Base-by-base conservation (phyloP, 2,329 filamentous ascomycete species). In the Fusarium redolens region DNA sequence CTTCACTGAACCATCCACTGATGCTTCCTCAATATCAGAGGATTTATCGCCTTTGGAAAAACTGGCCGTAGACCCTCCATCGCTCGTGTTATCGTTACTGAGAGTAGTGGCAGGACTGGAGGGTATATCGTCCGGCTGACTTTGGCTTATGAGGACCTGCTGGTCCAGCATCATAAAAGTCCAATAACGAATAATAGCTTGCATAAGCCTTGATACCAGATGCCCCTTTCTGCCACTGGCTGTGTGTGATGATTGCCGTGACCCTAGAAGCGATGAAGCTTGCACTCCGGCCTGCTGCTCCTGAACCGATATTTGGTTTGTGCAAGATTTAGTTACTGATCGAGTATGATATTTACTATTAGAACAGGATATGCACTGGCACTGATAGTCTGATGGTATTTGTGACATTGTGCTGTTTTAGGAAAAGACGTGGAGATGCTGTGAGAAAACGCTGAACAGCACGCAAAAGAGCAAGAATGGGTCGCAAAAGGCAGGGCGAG, bases 21-120 rank as follows among this genome's bases (percentile, higher is more conserved):
- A 22, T 13, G 12, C 13, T 10, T 51, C 61, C 30, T 60, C 31
- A 18, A 31, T n/a, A 33, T 18, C 30, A 10, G 43, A 35, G 14
- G 22, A 45, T 25, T 7, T 33, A 35, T 44, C 38, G 28, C 7
- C 2, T 25, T 44, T 56, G 15, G 52, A 56, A 14, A 44, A 20
- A 33, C 40, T 43, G 30, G n/a, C 14, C 8, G 17, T 22, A 11
- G 30, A 35, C 44, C 35, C 44, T 28, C 33, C 44, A 51, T 33
- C 31, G 20, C 61, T 59, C 1, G 44, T 33, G 37, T 28, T 64
- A 25, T 60, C 61, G 31, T 64, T 31, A 18, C 35, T 38, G 45
- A 60, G 10, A 18, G 61, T 64, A 28, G 38, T 51, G 7, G 61
- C 55, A 60, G 55, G 61, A 22, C 61, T 64, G 14, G 30, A 28